Evolutionary conservation across 768 basidiomycete species (phyloP), one percentile per base, ranked within the genome.

Genomic region (Amanita phalloides): DNA sequence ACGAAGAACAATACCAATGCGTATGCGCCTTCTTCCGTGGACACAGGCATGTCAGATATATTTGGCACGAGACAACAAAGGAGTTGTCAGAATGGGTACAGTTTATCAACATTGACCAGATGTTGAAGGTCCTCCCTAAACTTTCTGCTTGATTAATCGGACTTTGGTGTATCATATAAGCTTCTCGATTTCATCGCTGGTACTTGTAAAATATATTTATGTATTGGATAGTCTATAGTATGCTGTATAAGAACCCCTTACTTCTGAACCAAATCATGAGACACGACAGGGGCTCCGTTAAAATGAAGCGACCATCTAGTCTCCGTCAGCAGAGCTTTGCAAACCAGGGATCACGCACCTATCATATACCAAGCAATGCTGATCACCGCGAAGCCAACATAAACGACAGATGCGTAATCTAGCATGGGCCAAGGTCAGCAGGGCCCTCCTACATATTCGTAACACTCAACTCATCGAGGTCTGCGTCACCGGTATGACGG

Each of bases 51-150:
- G 78, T 77, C 50, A 79, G 71, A 54, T 89, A 88, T 57, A 74
- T 90, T 13, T 90, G 82, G 78, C 77, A 87, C 53, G 77, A 81
- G 43, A 78, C 77, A 25, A 64, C 71, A 38, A 79, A 81, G 58
- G 79, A 86, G 42, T 62, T 90, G 54, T 84, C 84, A 60, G 77
- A 74, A 32, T 89, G 87, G 86, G 84, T 90, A 11, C 86, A 90
- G 66, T 90, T 89, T 58, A 81, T 90, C 59, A 85, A 81, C 54
- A 81, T 89, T 52, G 85, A 89, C 67, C 82, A 88, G 66, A 78
- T 90, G 71, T 71, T 87, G 62, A 84, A 84, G 58, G 86, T 89
- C 54, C 77, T 86, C 14, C 81, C 82, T 17, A 89, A 88, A 64
- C 67, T 89, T 50, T 77, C 74, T 41, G 85, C 86, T 48, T 36